phyloP scores from a whole-genome alignment of 2,329 filamentous ascomycete species.

The Pseudogymnoascus sp. region DNA sequence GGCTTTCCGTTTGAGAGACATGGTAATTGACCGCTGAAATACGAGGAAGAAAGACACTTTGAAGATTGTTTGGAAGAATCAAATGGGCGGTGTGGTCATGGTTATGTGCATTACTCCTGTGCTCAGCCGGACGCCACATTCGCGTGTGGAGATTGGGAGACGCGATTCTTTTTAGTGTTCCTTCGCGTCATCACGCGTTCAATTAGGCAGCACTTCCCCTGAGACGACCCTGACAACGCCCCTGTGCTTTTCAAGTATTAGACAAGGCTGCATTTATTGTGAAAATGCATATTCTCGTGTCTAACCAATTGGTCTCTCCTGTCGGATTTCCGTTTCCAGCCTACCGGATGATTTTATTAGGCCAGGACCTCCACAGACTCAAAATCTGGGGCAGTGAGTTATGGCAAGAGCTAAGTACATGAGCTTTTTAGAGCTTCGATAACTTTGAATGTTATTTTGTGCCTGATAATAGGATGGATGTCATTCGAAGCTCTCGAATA shows the following conservation, averaged over 20 bases:
- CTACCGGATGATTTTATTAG: background rate
- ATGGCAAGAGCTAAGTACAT: background rate
- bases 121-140: background rate
- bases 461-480: background rate
- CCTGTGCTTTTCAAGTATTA: background rate
- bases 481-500: background rate
- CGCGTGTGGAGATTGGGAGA: background rate
- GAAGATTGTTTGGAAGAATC: background rate
- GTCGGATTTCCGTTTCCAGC: background rate
- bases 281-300: background rate
- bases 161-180: slow-evolving; percentile 3
- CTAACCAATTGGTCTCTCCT: no score
- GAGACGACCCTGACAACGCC: background rate
- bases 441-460: background rate
- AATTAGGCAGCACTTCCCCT: background rate
- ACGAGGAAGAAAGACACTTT: slow-evolving; percentile 20
- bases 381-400: background rate
- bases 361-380: background rate
- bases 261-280: background rate
- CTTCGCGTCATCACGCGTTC: slow-evolving; percentile 5
- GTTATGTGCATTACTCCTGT: background rate
- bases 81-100: background rate
- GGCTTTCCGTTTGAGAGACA: slow-evolving; percentile 59
- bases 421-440: background rate
- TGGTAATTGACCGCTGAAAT: slow-evolving; percentile 17